Base-by-base conservation (phyloP, 1,284 basidiomycete genomes). In the Irpex rosettiformis region DNA sequence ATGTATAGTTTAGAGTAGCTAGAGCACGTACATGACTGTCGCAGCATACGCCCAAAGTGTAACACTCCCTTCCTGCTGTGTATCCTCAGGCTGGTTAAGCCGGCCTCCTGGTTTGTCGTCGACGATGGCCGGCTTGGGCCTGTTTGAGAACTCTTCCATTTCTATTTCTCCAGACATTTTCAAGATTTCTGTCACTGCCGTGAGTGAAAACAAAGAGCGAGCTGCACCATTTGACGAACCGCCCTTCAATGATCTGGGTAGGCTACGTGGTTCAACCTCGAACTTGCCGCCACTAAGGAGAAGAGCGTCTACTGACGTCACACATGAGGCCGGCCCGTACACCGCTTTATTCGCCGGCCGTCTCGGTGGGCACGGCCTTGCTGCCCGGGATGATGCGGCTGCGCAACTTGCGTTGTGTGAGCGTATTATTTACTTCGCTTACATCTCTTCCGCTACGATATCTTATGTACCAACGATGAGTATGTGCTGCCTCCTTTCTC, bases 41-140 rank as follows among this genome's bases (percentile, higher is more conserved):
- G 78, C 71, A 22, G 67, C 67, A 75, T 77, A 82, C 45, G 78
- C 75, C 83, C 83, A 85, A 54, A 70, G 56, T 29, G 77, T 72
- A 1, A 74, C 66, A 2, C 66, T 64, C 16, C 63, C 62, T 55
- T 69, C 68, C 22, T 67, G 67, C 30, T 55, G 57, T 22, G 59
- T 30, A 33, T 65, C 60, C 16, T n/a, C n/a, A n/a, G n/a, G n/a
- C n/a, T 57, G 43, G 29, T 62, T 64, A 10, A 55, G 18, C n/a
- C 58, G 52, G 27, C 58, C 45, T 55, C 49, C 25, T 27, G 56
- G 13, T 43, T 10, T 27, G 48, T 61, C 43, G 7, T 45, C 52
- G 3, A 49, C 47, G 21, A 55, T 33, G n/a, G 58, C 58, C 33
- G 61, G 56, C 37, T 49, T 28, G 30, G 40, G 59, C 37, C 7